Base-by-base conservation (phyloP, 2,329 filamentous ascomycete species). In the Beauveria sp. region DNA sequence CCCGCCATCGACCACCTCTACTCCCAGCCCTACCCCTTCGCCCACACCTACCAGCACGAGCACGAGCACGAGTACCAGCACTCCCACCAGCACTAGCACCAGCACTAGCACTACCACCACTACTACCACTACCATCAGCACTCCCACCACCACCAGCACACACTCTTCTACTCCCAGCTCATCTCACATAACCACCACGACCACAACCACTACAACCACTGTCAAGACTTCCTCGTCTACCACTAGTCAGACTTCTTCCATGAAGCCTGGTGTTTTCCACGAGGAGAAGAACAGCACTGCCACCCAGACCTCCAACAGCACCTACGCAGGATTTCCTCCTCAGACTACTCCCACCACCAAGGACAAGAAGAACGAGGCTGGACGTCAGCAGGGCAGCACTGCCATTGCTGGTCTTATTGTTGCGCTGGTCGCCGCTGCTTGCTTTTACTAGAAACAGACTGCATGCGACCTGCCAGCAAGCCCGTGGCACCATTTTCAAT, bases 331-430 rank as follows among this genome's bases (percentile, higher is more conserved):
- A 14, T 66, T 69, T 9, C 63, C 68, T 56, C 63, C 62, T 16
- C 68, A 68, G 14, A 65, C 71, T 12, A 65, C 71, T 10, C 68
- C 76, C 14, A 69, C 69, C 14, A 71, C 73, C 20, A 71, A 75
- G n/a, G 66, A 67, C 53, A 72, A 73, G 65, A 72, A 78, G 66
- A 82, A 74, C 64, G 80, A 82, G 65, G 74, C 72, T 59, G 79
- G 76, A 22, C 74, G 75, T 18, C 78, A 77, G 51, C 77, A 83
- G 65, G 78, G 79, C 55, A 78, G 78, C 58, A 76, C 78, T 54
- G 81, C 83, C 55, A 71, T 83, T 45, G 81, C 76, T 8, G 81
- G 83, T 51, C 75, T 86, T 24, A 73, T 85, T 49, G 76, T 85
- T 51, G 83, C 83, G 59, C 76, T 86, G 50, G 74, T 84, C 38